Evolutionary conservation across 495 filamentous ascomycete species (phyloP).

Genomic region (Hapsidospora chrysogenum): DNA sequence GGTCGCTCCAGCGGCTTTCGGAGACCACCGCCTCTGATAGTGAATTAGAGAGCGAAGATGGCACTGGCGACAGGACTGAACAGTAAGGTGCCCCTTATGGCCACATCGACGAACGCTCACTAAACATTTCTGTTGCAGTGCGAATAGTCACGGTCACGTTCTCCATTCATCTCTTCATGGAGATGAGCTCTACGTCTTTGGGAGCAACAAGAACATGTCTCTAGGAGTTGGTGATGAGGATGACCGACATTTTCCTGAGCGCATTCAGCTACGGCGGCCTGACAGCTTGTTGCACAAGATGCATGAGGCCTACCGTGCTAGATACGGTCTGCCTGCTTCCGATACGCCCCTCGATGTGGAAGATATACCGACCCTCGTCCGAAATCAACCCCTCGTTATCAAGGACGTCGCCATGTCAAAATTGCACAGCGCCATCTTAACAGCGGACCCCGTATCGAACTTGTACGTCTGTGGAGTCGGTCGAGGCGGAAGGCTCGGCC

Average conservation of each 20-base stretch:
- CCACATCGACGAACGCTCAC: constrained; percentile 1
- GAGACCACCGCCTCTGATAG: constrained; percentile 13
- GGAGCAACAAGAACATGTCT: constrained; percentile 87
- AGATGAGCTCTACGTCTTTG: constrained; percentile 83
- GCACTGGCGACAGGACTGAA: constrained; percentile 7
- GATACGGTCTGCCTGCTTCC: constrained; percentile 11
- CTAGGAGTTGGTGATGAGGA: constrained; percentile 86
- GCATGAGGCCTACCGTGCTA: constrained; percentile 39
- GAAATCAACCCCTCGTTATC: constrained; percentile 50
- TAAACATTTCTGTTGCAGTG: constrained; percentile 3
- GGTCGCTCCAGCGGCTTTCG: constrained; percentile 17
- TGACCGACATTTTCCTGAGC: constrained; percentile 84
- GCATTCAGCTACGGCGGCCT: constrained; percentile 61
- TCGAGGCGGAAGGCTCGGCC: constrained; percentile 75
- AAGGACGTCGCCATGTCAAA: constrained; percentile 77
- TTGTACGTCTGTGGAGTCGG: constrained; percentile 89
- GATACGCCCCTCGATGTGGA: constrained; percentile 14
- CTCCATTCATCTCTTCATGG: constrained; percentile 28
- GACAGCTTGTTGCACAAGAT: constrained; percentile 58
- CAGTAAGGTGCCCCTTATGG: background rate
- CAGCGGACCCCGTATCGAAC: constrained; percentile 79
- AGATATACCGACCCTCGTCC: constrained; percentile 51
- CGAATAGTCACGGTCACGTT: constrained; percentile 2
- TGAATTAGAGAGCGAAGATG: constrained; percentile 24
- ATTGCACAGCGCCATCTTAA: constrained; percentile 78